phyloP scores from a whole-genome alignment of 2,329 filamentous ascomycete species.

The Fusarium chuoi region DNA sequence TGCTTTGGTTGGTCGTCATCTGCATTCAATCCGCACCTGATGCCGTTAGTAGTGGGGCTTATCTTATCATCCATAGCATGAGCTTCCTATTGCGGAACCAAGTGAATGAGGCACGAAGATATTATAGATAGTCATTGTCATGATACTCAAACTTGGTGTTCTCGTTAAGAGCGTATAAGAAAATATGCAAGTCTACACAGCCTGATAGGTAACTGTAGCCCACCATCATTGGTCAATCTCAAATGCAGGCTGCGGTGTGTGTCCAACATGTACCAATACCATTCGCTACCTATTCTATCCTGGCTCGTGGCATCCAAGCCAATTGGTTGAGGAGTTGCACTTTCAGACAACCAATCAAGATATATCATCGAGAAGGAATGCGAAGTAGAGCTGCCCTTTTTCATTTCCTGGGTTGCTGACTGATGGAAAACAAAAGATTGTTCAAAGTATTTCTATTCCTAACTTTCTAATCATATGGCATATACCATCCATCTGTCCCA shows the following conservation, averaged over 20 bases:
- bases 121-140: not conserved
- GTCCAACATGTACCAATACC: not conserved
- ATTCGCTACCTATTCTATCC: not conserved
- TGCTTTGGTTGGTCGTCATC: constrained; percentile 10
- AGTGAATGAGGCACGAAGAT: not conserved
- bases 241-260: not conserved
- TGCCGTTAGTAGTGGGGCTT: constrained; percentile 22
- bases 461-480: not conserved
- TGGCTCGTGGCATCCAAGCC: not conserved
- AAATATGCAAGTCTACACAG: not conserved
- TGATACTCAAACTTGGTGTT: not conserved
- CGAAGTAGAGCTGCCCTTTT: not conserved
- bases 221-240: not conserved
- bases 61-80: constrained; percentile 27
- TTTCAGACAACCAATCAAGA: not conserved
- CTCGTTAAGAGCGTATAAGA: not conserved
- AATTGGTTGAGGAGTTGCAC: not conserved
- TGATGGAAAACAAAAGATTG: not conserved
- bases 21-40: constrained; percentile 12
- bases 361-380: not conserved
- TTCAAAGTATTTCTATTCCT: not conserved
- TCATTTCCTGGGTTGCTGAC: accelerated
- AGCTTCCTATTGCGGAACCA: constrained; percentile 8
- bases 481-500: constrained; percentile 4
- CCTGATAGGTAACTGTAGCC: not conserved